Conservation (phyloP, 768 basidiomycete species). For the Leccinum disarticulatum region DNA sequence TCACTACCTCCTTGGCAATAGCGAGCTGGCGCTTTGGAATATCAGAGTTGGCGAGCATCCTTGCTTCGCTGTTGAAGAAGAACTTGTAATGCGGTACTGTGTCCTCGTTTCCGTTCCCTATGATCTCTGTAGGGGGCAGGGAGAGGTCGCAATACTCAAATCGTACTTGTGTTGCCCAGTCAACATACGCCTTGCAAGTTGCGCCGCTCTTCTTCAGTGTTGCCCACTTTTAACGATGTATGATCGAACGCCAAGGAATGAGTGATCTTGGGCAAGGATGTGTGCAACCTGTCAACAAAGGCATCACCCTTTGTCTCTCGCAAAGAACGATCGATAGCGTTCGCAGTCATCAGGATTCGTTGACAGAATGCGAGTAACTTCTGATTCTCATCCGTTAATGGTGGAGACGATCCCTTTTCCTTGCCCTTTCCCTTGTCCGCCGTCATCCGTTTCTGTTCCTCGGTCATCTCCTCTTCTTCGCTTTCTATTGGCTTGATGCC, state of each 20-base stretch:
- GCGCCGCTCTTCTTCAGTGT: conserved; percentile 66
- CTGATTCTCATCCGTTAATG: conserved; percentile 68
- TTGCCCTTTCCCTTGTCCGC: conserved; percentile 63
- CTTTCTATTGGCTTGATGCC: conserved; percentile 52
- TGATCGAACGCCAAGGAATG: conserved; percentile 49
- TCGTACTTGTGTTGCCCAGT: conserved; percentile 78
- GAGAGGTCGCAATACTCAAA: conserved; percentile 94
- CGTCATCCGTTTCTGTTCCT: conserved; percentile 89
- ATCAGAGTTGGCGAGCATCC: conserved; percentile 80
- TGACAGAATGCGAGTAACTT: conserved; percentile 81
- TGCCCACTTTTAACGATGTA: conserved; percentile 38
- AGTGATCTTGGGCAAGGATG: conserved; percentile 71
- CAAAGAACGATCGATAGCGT: conserved; percentile 84
- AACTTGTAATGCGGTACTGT: conserved; percentile 75
- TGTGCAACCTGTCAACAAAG: conserved; percentile 78
- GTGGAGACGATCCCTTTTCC: conserved; percentile 42
- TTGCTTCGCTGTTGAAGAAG: conserved; percentile 77
- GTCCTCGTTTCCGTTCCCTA: conserved; percentile 46
- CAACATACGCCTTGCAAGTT: conserved; percentile 71
- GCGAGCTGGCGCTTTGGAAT: conserved; percentile 91
- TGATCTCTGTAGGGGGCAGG: conserved; percentile 36
- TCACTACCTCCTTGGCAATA: conserved; percentile 87
- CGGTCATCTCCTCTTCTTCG: conserved; percentile 68
- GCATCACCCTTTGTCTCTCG: conserved; percentile 86
- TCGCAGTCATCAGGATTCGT: conserved; percentile 79